Conservation (phyloP, 169 alveolate genomes). For the Ichthyophthirius multifiliis region DNA sequence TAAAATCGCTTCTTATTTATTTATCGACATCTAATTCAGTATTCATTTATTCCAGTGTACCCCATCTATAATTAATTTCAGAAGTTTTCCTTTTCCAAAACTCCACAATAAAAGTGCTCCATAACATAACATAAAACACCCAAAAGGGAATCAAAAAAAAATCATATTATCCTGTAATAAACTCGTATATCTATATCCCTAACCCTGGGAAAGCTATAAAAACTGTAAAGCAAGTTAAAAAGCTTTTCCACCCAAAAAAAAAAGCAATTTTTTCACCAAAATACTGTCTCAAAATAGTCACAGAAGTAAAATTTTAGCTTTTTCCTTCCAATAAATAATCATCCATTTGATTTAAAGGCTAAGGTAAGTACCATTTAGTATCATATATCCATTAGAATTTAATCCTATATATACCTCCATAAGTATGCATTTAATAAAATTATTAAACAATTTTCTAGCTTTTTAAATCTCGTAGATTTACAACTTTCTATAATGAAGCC, state of each 20-base stretch:
- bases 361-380: conserved; percentile 20
- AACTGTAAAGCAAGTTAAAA: conserved; percentile 58
- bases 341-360: conserved; percentile 30
- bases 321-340: conserved; percentile 26
- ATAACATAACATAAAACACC: conserved; percentile 39
- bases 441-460: background rate
- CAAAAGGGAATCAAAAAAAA: conserved; percentile 26
- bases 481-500: background rate
- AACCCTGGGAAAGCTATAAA: conserved; percentile 64
- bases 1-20: conserved; percentile 40
- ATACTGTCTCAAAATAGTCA: conserved; percentile 45
- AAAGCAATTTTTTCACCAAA: conserved; percentile 76
- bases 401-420: conserved; percentile 31
- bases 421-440: conserved; percentile 36
- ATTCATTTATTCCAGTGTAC: conserved; percentile 26
- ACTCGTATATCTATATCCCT: conserved; percentile 36
- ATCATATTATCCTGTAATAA: background rate
- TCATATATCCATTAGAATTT: conserved; percentile 19
- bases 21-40: background rate
- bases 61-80: conserved; percentile 53
- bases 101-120: conserved; percentile 57
- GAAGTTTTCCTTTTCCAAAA: conserved; percentile 67
- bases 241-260: conserved; percentile 74
- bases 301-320: conserved; percentile 21
- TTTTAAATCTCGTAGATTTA: conserved; percentile 13